Evolutionary conservation across 129 eudicot species (phyloP).

Genomic region (Dittrichia graveolens): DNA sequence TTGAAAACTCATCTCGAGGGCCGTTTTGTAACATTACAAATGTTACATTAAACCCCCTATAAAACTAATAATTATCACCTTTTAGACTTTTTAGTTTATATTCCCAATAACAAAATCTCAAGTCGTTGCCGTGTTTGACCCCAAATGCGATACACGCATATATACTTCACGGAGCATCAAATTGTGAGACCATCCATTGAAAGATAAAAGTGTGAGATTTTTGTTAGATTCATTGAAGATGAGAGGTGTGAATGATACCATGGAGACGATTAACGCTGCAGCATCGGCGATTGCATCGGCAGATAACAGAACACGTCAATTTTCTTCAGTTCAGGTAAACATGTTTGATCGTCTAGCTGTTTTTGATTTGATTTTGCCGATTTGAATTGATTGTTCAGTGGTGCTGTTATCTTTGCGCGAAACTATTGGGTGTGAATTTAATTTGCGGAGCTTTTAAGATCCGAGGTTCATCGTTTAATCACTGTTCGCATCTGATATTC

Average conservation of each 20-base stretch:
- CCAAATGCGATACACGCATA: constrained; percentile 33
- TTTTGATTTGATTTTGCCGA: background rate
- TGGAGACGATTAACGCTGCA: constrained; percentile 56
- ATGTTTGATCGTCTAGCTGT: constrained; percentile 13
- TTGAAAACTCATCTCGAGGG: background rate
- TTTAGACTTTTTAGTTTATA: constrained; percentile 23
- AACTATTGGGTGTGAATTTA: background rate
- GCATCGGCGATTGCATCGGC: constrained; percentile 55
- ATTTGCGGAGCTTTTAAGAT: constrained; percentile 14
- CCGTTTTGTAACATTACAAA: background rate
- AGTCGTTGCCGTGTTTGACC: constrained; percentile 99
- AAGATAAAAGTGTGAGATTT: background rate
- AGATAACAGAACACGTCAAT: constrained; percentile 41
- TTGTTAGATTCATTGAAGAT: constrained; percentile 19
- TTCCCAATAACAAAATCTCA: constrained; percentile 41
- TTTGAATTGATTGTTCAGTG: background rate
- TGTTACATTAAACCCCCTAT: constrained; percentile 23
- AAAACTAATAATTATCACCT: constrained; percentile 23
- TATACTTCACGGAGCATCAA: constrained; percentile 22
- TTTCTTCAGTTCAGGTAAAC: constrained; percentile 42
- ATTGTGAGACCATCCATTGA: background rate
- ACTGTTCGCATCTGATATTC: constrained; percentile 2
- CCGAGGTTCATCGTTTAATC: constrained; percentile 17
- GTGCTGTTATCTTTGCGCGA: background rate
- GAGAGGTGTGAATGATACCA: constrained; percentile 40